A percentile compares a stretch with the other conserved stretches of the same genome.
Conservation (phyloP, 176 grass and related monocot species). For the Echinochloa phyllopogon region DNA sequence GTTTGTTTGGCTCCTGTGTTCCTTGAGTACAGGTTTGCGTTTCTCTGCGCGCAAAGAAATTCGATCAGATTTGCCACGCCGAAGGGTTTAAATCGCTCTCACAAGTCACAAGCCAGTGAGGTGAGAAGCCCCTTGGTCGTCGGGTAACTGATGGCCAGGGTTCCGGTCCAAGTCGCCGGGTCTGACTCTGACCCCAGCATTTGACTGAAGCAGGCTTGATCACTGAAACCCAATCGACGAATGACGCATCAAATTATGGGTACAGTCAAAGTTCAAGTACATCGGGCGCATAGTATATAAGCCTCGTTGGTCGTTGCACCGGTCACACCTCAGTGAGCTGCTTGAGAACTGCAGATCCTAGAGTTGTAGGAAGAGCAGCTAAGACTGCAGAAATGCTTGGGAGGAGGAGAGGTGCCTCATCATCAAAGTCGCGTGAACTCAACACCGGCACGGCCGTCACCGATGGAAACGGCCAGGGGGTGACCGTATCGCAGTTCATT, state of each 20-base stretch:
- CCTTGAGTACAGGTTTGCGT: neutral
- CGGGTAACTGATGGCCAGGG: neutral
- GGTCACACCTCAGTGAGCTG: neutral
- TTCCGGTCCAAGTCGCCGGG: constrained; percentile 33
- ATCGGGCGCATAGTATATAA: neutral
- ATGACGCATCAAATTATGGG: neutral
- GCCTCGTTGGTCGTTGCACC: neutral
- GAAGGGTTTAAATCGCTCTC: neutral
- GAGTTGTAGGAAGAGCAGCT: neutral
- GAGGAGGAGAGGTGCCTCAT: neutral
- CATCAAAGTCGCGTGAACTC: neutral
- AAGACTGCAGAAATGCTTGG: constrained; percentile 22
- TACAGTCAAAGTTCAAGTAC: neutral
- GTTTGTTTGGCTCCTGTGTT: too few relatives aligned
- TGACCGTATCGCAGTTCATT: constrained; percentile 42
- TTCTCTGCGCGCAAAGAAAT: neutral
- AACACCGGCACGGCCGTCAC: neutral
- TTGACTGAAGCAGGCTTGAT: constrained; percentile 5
- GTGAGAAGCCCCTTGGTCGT: neutral
- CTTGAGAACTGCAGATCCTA: neutral
- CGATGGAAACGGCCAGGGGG: neutral
- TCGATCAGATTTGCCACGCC: neutral
- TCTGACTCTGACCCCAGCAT: constrained; percentile 27
- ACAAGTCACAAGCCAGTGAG: neutral
- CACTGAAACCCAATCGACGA: neutral